Evolutionary conservation across 2,329 filamentous ascomycete species (phyloP).

Genomic region (Didymella pomorum): DNA sequence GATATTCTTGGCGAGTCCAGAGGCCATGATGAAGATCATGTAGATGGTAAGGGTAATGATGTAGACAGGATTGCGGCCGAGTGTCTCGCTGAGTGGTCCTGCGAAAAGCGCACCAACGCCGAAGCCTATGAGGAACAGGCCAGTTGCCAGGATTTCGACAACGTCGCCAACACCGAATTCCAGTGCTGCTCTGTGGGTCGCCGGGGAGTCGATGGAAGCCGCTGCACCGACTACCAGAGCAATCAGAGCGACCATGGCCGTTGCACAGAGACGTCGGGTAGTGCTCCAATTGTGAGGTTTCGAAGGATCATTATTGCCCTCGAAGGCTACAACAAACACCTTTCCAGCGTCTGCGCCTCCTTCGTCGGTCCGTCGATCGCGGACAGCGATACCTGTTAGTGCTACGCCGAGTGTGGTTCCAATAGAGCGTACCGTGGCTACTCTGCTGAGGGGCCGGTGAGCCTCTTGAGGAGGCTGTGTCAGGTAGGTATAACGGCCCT

Average conservation of each 20-base stretch:
- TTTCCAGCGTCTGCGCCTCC: constrained; percentile 42
- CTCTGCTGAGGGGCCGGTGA: constrained; percentile 1
- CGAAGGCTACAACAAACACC: constrained; percentile 52
- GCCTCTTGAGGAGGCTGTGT: constrained; percentile 3
- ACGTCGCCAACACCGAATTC: constrained; percentile 56
- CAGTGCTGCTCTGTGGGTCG: constrained; percentile 58
- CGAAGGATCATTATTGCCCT: constrained; percentile 46
- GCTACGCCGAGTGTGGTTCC: constrained; percentile 45
- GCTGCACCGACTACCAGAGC: constrained; percentile 61
- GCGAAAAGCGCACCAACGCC: constrained; percentile 51
- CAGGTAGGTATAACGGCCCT: not conserved
- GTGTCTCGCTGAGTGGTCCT: constrained; percentile 60
- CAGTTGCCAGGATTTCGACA: constrained; percentile 57
- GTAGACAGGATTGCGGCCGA: constrained; percentile 53
- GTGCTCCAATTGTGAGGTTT: constrained; percentile 51
- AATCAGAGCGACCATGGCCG: constrained; percentile 49
- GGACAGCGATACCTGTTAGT: constrained; percentile 50
- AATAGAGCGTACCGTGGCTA: constrained; percentile 39
- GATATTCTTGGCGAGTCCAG: constrained; percentile 53
- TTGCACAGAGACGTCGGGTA: constrained; percentile 41
- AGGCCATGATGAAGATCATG: constrained; percentile 45
- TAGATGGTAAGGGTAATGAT: constrained; percentile 35
- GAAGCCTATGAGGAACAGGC: constrained; percentile 58
- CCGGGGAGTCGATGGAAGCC: constrained; percentile 62
- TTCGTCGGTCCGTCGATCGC: constrained; percentile 47